A percentile compares a stretch with the other conserved stretches of the same genome.
These are phyloP conservation scores for Corynespora cassiicola DNA, from an alignment of 2,329 filamentous ascomycete genomes.

Conservation along the genomic window DNA sequence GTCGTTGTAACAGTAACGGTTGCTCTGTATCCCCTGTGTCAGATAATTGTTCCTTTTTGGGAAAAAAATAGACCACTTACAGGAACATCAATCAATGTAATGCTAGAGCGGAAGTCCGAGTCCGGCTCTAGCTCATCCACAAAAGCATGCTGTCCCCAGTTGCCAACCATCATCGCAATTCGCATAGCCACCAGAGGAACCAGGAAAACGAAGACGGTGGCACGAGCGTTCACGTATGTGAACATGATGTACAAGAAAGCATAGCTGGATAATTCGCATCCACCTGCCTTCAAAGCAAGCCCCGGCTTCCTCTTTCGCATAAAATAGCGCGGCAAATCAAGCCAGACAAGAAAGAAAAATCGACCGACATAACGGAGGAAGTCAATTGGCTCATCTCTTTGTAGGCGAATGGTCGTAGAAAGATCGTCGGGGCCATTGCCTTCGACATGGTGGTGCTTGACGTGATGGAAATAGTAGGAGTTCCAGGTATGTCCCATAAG, in stretches of 20 bases:
- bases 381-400: conserved; percentile 70
- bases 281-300: conserved; percentile 62
- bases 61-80: conserved; percentile 57
- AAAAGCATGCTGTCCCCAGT: conserved; percentile 85
- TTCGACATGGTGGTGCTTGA: conserved; percentile 86
- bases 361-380: conserved; percentile 76
- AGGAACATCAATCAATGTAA: conserved; percentile 79
- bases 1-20: conserved; percentile 83
- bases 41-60: conserved; percentile 12
- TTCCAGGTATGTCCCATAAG: conserved; percentile 87
- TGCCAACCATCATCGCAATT: conserved; percentile 78
- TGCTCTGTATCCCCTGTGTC: conserved; percentile 65
- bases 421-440: conserved; percentile 79
- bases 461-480: conserved; percentile 83
- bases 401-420: conserved; percentile 77
- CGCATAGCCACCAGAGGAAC: conserved; percentile 72
- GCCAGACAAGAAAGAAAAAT: conserved; percentile 76
- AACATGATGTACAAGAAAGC: conserved; percentile 59
- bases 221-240: conserved; percentile 54
- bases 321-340: conserved; percentile 79
- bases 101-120: conserved; percentile 79
- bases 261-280: conserved; percentile 66
- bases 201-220: conserved; percentile 70
- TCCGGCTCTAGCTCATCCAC: conserved; percentile 77
- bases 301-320: conserved; percentile 64